These are phyloP conservation scores for Zasmidium angulare DNA, from an alignment of 2,329 filamentous ascomycete genomes.

Conservation along the genomic window DNA sequence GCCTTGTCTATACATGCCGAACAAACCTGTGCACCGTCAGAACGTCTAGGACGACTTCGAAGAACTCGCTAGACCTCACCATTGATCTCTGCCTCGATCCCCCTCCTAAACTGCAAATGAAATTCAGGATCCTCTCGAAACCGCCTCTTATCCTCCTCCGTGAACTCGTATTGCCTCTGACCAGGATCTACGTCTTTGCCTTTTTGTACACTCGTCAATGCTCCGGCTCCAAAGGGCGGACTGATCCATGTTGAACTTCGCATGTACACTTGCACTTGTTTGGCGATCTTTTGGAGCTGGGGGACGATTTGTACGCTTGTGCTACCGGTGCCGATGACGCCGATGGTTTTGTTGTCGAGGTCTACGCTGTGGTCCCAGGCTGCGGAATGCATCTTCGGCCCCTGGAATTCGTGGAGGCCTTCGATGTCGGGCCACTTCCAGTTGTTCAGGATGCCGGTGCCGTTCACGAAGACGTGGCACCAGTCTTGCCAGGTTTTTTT, in stretches of 20 bases:
- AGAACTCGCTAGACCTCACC: constrained; percentile 46
- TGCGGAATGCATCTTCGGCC: constrained; percentile 44
- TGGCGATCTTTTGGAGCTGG: constrained; percentile 38
- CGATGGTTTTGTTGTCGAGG: constrained; percentile 39
- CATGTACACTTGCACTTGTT: constrained; percentile 37
- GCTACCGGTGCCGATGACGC: constrained; percentile 47
- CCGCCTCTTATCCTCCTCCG: constrained; percentile 39
- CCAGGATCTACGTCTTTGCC: constrained; percentile 26
- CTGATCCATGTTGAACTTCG: constrained; percentile 41
- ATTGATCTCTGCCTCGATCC: constrained; percentile 52
- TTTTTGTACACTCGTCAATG: constrained; percentile 31
- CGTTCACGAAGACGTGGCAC: constrained; percentile 46
- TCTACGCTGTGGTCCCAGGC: constrained; percentile 48
- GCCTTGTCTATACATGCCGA: constrained; percentile 45
- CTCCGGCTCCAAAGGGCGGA: constrained; percentile 39
- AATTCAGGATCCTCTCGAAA: constrained; percentile 41
- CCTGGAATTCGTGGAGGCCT: constrained; percentile 46
- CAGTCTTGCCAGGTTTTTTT: constrained; percentile 37
- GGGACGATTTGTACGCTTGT: constrained; percentile 44
- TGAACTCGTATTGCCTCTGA: constrained; percentile 44
- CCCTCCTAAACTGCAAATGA: constrained; percentile 47
- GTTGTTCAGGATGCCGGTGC: constrained; percentile 40
- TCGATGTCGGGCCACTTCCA: constrained; percentile 37
- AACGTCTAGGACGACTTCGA: constrained; percentile 41
- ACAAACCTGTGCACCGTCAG: constrained; percentile 36